Percentiles rank a stretch among this genome's conserved stretches.
These are phyloP conservation scores for Tylopilus plumbeoviolaceoides DNA, from an alignment of 768 basidiomycete genomes.

Conservation along the genomic window DNA sequence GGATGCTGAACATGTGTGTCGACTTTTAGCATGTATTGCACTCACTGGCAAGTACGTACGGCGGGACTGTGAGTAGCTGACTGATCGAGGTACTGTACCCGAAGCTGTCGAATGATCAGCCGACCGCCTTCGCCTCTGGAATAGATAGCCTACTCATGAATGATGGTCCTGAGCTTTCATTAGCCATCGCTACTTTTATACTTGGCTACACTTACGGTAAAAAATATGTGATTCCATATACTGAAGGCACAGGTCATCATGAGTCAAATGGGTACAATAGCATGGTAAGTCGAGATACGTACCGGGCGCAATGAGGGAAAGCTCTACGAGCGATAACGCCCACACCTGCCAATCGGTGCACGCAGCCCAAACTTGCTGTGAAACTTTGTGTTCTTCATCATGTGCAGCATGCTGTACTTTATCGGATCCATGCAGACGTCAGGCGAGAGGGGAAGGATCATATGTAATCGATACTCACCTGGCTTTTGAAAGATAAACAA, in stretches of 20 bases:
- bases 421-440: background rate
- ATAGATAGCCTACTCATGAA: background rate
- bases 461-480: background rate
- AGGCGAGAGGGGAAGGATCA: background rate
- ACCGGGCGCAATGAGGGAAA: background rate
- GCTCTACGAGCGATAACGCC: background rate
- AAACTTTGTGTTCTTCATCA: background rate
- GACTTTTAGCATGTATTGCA: background rate
- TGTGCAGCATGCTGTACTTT: background rate
- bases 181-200: background rate
- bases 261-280: background rate
- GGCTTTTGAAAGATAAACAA: background rate
- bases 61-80: background rate
- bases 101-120: background rate
- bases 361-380: background rate
- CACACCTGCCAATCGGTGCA: slow-evolving; percentile 6
- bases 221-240: slow-evolving; percentile 3
- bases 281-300: background rate
- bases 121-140: too few relatives aligned
- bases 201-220: background rate
- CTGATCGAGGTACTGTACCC: background rate
- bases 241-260: background rate
- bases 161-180: slow-evolving; percentile 1
- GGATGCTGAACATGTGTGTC: background rate
- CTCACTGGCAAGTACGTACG: slow-evolving; percentile 1